These are phyloP conservation scores for Lasiodiplodia sp. DNA, from an alignment of 2,329 filamentous ascomycete genomes.

Conservation along the genomic window DNA sequence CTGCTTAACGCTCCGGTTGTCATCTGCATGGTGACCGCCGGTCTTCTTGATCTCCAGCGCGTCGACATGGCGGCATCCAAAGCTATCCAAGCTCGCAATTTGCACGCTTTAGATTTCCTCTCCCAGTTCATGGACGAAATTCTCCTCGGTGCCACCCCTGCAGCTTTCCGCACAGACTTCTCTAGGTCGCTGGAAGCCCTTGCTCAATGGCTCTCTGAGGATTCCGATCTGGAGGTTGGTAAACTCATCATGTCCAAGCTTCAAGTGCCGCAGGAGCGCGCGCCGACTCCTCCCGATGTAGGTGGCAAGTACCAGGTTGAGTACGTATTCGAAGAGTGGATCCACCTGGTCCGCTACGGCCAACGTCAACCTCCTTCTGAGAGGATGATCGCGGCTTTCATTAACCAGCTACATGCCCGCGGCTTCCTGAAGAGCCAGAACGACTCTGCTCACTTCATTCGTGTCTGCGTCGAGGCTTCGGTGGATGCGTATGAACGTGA, in stretches of 20 bases:
- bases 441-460: constrained; percentile 80
- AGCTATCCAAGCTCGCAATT: constrained; percentile 74
- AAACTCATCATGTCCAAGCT: constrained; percentile 75
- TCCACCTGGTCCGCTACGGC: constrained; percentile 67
- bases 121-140: constrained; percentile 79
- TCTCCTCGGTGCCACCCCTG: constrained; percentile 77
- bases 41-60: constrained; percentile 66
- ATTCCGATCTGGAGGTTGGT: constrained; percentile 69
- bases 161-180: constrained; percentile 85
- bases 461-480: constrained; percentile 80
- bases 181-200: constrained; percentile 81
- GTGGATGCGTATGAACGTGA: constrained; percentile 80
- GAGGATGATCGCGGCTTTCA: constrained; percentile 75
- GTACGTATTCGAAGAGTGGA: constrained; percentile 97
- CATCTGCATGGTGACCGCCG: constrained; percentile 65
- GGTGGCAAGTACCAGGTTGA: constrained; percentile 83
- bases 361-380: constrained; percentile 75
- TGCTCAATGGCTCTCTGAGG: constrained; percentile 80
- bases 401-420: constrained; percentile 80
- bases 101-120: constrained; percentile 79
- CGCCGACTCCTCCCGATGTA: constrained; percentile 63
- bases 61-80: constrained; percentile 72
- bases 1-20: constrained; percentile 69
- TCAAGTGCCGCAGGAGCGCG: constrained; percentile 59
- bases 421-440: constrained; percentile 77